These are phyloP conservation scores for Xerocomellus chrysenteron DNA, from an alignment of 768 basidiomycete species.

Conservation along the genomic window DNA sequence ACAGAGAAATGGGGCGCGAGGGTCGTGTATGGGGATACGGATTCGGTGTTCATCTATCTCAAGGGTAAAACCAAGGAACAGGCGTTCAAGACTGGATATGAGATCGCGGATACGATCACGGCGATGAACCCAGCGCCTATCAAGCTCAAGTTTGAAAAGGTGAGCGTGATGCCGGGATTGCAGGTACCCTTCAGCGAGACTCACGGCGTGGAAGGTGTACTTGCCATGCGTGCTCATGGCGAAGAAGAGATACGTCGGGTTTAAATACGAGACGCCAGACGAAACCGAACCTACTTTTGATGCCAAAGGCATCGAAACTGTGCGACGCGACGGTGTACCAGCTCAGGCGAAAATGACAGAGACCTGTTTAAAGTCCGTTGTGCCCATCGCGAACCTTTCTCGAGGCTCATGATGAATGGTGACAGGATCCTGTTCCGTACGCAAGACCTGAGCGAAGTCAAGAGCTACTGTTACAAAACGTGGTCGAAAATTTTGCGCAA, in stretches of 20 bases:
- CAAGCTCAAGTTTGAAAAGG: constrained; percentile 99
- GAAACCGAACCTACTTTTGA: constrained; percentile 82
- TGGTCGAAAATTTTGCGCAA: constrained; percentile 86
- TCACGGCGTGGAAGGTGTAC: constrained; percentile 65
- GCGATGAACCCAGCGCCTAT: constrained; percentile 84
- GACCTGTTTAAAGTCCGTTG: constrained; percentile 74
- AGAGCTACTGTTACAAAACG: constrained; percentile 79
- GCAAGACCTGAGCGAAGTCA: constrained; percentile 86
- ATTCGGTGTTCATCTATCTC: constrained; percentile 92
- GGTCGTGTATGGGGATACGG: constrained; percentile 97
- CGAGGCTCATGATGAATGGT: background rate
- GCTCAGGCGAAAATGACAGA: constrained; percentile 95
- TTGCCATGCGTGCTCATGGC: constrained; percentile 93
- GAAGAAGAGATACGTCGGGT: constrained; percentile 98
- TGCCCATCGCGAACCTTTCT: background rate
- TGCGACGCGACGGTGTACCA: constrained; percentile 86
- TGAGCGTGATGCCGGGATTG: constrained; percentile 19
- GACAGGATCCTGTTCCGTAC: constrained; percentile 86
- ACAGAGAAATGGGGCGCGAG: constrained; percentile 85
- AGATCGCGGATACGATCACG: constrained; percentile 89
- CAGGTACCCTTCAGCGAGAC: background rate
- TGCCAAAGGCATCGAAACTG: constrained; percentile 97
- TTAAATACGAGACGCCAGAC: constrained; percentile 86
- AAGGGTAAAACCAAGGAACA: constrained; percentile 89
- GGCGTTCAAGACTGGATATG: constrained; percentile 89